Percentiles rank a stretch among this genome's conserved stretches.
Conservation (phyloP, 257 asterid species). For the Capsicum chinense region DNA sequence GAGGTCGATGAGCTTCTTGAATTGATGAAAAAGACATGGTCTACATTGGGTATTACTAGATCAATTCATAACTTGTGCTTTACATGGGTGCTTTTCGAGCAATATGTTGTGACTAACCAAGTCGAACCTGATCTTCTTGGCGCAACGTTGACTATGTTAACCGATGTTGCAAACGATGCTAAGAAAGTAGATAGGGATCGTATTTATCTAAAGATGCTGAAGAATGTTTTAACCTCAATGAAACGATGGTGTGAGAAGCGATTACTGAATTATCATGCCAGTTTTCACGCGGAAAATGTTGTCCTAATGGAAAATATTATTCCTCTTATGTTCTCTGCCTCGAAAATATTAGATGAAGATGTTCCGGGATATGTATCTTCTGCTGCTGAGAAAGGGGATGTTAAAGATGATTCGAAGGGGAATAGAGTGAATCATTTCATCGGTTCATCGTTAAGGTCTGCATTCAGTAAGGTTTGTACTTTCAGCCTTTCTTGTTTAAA, state of each 20-base stretch:
- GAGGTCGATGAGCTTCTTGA: slow-evolving; percentile 71
- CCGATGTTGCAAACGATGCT: slow-evolving; percentile 67
- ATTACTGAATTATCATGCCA: slow-evolving; percentile 62
- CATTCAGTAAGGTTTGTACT: slow-evolving; percentile 54
- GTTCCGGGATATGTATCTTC: slow-evolving; percentile 41
- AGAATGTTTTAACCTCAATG: slow-evolving; percentile 43
- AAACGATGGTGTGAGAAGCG: slow-evolving; percentile 70
- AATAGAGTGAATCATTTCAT: slow-evolving; percentile 56
- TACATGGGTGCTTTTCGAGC: slow-evolving; percentile 73
- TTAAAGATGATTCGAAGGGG: slow-evolving; percentile 37
- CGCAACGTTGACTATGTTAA: slow-evolving; percentile 58
- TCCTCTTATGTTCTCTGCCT: slow-evolving; percentile 57
- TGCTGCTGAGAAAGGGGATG: slow-evolving; percentile 39
- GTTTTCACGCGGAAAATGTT: slow-evolving; percentile 48
- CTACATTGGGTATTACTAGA: slow-evolving; percentile 57
- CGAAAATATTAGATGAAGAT: slow-evolving; percentile 64
- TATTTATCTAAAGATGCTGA: slow-evolving; percentile 53
- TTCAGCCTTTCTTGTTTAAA: background rate
- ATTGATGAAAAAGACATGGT: slow-evolving; percentile 76
- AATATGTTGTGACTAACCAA: slow-evolving; percentile 58
- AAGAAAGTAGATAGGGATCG: slow-evolving; percentile 57
- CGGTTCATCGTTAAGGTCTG: slow-evolving; percentile 54
- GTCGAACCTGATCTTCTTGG: slow-evolving; percentile 64
- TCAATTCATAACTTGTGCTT: slow-evolving; percentile 61
- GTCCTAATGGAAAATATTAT: slow-evolving; percentile 63